A percentile compares a stretch with the other conserved stretches of the same genome.
These are phyloP conservation scores for Jasminum sambac DNA, from an alignment of 257 asterid genomes.

Conservation along the genomic window DNA sequence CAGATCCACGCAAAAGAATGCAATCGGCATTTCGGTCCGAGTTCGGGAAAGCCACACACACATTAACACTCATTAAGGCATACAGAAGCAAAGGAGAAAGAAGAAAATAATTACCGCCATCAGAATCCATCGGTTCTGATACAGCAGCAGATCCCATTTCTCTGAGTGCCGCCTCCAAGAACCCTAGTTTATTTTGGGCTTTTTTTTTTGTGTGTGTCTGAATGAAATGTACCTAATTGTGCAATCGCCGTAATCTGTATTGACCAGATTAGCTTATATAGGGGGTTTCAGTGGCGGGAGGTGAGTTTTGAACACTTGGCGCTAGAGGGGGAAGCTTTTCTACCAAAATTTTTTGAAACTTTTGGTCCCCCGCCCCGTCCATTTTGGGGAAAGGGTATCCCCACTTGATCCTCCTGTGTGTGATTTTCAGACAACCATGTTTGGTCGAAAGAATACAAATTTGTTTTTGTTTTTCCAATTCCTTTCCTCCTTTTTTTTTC, in stretches of 20 bases:
- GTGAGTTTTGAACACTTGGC: background rate
- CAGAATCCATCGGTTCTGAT: background rate
- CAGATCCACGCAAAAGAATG: background rate
- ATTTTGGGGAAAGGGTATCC: background rate
- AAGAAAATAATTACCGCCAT: slow-evolving; percentile 2
- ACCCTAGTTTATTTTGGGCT: background rate
- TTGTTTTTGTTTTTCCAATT: too few relatives aligned
- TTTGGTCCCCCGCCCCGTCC: background rate
- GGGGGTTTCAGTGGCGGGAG: background rate
- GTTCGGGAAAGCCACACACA: background rate
- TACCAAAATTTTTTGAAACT: background rate
- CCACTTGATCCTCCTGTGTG: background rate
- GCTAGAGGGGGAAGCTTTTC: background rate
- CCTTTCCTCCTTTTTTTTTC: too few relatives aligned
- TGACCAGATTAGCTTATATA: background rate
- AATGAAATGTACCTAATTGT: background rate
- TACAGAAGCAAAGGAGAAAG: background rate
- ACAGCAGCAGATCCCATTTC: slow-evolving; percentile 4
- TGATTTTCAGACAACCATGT: background rate
- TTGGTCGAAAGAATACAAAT: background rate
- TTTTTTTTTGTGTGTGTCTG: background rate
- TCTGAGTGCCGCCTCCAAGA: background rate
- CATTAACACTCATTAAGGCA: slow-evolving; percentile 1
- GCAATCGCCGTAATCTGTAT: background rate
- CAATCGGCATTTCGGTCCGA: background rate